Conservation (phyloP, 805 yeast species). For the Scheffersomyces amazonensis region DNA sequence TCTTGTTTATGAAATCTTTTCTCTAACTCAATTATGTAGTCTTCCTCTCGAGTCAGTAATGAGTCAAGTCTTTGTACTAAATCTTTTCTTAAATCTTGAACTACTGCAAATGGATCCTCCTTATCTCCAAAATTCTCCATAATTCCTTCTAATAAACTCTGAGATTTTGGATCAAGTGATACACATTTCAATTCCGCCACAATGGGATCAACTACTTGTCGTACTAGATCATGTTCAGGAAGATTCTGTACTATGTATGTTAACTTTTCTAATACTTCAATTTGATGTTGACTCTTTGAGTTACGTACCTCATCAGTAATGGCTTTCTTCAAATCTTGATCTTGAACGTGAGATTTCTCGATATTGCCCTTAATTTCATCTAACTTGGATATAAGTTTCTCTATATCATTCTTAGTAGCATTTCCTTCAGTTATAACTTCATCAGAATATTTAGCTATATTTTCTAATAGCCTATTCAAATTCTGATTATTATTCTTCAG, state of each 20-base stretch:
- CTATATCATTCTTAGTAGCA: constrained; percentile 31
- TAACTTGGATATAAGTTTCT: constrained; percentile 16
- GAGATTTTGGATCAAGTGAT: constrained; percentile 17
- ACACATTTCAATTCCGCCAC: constrained; percentile 22
- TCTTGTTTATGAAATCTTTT: constrained; percentile 1
- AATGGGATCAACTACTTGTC: constrained; percentile 23
- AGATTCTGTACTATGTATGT: constrained; percentile 5
- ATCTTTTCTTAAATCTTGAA: background rate
- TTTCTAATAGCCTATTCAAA: constrained; percentile 31
- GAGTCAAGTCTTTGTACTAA: background rate
- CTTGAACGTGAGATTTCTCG: background rate
- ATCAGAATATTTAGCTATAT: constrained; percentile 30
- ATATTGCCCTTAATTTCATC: background rate
- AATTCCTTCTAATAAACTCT: constrained; percentile 12
- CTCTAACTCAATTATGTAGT: background rate
- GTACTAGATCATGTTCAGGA: constrained; percentile 11
- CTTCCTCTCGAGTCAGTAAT: background rate
- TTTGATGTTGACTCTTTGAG: background rate
- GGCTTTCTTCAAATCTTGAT: background rate
- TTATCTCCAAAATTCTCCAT: constrained; percentile 1
- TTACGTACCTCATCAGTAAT: background rate
- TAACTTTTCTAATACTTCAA: background rate
- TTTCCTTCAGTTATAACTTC: constrained; percentile 34
- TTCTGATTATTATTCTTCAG: constrained; percentile 39
- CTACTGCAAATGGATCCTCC: background rate